Percentiles rank a stretch among this genome's conserved stretches.
Evolutionary conservation across 2,329 filamentous ascomycete species (phyloP).

Genomic region (Teratosphaeria nubilosa): DNA sequence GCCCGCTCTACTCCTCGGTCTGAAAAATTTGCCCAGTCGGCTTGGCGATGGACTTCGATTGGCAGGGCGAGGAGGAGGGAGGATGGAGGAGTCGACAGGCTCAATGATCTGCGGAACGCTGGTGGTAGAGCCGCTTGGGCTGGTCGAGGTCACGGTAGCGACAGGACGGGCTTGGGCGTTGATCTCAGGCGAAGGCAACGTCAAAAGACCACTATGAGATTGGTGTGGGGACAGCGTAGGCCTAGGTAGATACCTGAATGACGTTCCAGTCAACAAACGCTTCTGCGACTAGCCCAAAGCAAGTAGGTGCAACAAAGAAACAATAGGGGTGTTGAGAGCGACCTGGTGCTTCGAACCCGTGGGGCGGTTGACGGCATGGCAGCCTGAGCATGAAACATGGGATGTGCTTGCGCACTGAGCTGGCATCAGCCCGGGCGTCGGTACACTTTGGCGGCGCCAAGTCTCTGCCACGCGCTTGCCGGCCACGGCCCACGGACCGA

Average conservation of each 20-base stretch:
- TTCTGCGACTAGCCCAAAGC: neutral
- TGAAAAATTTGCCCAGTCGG: constrained; percentile 34
- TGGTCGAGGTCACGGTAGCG: constrained; percentile 9
- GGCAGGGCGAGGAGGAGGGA: constrained; percentile 17
- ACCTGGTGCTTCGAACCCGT: constrained; percentile 1
- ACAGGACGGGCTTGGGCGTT: constrained; percentile 15
- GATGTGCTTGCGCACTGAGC: neutral
- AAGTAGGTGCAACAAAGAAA: neutral
- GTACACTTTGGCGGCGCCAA: neutral
- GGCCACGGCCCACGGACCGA: neutral
- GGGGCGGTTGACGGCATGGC: neutral
- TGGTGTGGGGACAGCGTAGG: constrained; percentile 33
- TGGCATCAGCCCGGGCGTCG: neutral
- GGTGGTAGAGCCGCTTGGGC: neutral
- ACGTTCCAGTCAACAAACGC: constrained; percentile 8
- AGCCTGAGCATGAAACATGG: neutral
- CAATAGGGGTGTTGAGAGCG: neutral
- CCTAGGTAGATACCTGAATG: constrained; percentile 14
- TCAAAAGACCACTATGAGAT: constrained; percentile 40
- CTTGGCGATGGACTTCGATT: constrained; percentile 58
- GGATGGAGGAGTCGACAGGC: constrained; percentile 10
- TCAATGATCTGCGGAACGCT: constrained; percentile 25
- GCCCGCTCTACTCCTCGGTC: constrained; percentile 27
- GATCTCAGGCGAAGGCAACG: constrained; percentile 38
- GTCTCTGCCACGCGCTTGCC: neutral